phyloP scores from a whole-genome alignment of 2,329 filamentous ascomycete species.

The Chaetomiaceae sp. region DNA sequence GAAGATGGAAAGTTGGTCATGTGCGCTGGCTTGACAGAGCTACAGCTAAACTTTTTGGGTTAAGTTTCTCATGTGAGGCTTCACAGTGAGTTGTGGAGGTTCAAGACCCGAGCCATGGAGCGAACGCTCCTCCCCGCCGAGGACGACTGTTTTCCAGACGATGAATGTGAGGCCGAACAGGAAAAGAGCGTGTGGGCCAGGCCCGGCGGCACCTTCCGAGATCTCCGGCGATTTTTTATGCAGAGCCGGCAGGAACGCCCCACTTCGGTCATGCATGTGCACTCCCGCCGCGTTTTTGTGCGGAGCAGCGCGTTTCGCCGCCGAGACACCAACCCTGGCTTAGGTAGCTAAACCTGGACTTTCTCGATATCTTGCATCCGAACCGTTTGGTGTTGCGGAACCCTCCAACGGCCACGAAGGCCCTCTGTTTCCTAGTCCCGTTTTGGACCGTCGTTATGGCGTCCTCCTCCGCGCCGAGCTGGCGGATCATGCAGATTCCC shows the following conservation, averaged over 20 bases:
- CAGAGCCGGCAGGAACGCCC: constrained; percentile 6
- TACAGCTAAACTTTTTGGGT: no score
- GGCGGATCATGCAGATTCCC: constrained; percentile 50
- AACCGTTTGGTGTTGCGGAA: neutral
- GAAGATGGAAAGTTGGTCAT: no score
- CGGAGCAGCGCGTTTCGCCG: neutral
- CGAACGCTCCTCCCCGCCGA: neutral
- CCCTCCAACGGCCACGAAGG: neutral
- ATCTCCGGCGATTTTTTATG: constrained; percentile 11
- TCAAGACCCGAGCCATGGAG: no score
- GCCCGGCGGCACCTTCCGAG: constrained; percentile 9
- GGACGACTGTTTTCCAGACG: no score
- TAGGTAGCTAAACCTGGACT: neutral
- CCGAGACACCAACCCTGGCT: neutral
- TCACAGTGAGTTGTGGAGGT: no score
- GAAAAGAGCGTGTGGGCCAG: constrained; percentile 5
- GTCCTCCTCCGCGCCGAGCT: constrained; percentile 17
- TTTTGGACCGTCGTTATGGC: neutral
- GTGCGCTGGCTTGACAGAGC: no score
- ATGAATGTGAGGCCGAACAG: neutral
- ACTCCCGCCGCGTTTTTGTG: constrained; percentile 2
- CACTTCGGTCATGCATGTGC: constrained; percentile 5
- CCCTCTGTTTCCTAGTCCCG: no score
- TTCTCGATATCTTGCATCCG: no score
- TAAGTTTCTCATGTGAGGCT: no score